These are phyloP conservation scores for Chaetomiaceae sp. DNA, from an alignment of 2,329 filamentous ascomycete species.

Conservation along the genomic window DNA sequence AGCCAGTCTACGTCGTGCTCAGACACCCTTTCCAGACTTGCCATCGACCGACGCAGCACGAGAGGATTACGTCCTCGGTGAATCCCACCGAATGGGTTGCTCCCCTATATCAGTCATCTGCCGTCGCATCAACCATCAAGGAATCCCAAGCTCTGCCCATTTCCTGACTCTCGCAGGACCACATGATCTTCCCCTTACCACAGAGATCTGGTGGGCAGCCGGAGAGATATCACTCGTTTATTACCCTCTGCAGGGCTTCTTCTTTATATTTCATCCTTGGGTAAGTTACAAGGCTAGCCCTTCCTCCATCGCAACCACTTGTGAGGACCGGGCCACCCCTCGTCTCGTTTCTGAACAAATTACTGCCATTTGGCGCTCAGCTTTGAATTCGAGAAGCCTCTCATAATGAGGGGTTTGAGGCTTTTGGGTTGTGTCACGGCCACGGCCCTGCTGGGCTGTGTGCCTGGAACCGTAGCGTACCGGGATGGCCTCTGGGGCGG, in stretches of 20 bases:
- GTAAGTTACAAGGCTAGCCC: neutral
- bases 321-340: neutral
- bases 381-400: neutral
- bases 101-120: slow-evolving; percentile 23
- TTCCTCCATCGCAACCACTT: neutral
- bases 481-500: slow-evolving; percentile 21
- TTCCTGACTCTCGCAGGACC: neutral
- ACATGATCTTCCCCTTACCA: neutral
- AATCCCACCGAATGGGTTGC: neutral
- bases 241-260: neutral
- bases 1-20: neutral
- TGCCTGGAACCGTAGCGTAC: slow-evolving; percentile 21
- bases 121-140: slow-evolving; percentile 4
- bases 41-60: neutral
- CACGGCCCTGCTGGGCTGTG: slow-evolving; percentile 28
- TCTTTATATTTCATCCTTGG: neutral
- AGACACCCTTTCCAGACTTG: neutral
- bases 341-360: neutral
- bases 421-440: slow-evolving; percentile 33
- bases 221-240: slow-evolving; percentile 12
- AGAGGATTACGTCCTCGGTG: neutral
- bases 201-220: neutral
- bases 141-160: neutral
- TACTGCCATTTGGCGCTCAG: too few species aligned
- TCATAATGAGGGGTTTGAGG: slow-evolving; percentile 37